A percentile compares a stretch with the other conserved stretches of the same genome.
Evolutionary conservation across 164 flowering plant species (phyloP).

Genomic region (Umbilicus rupestris): DNA sequence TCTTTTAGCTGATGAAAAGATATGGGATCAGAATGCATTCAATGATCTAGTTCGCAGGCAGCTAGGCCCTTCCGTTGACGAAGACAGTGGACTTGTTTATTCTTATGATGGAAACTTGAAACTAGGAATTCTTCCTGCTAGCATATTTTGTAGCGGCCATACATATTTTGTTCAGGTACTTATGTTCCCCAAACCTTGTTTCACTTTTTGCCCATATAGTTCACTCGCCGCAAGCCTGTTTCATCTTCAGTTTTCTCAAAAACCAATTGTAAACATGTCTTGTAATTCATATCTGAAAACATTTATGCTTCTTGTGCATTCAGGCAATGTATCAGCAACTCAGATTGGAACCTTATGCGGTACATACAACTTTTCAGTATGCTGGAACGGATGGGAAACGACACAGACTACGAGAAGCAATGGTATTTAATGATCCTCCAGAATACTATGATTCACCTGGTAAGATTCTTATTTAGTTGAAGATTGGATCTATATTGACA

Average conservation of each 20-base stretch:
- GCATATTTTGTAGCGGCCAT: slow-evolving; percentile 96
- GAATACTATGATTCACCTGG: slow-evolving; percentile 91
- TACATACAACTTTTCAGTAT: slow-evolving; percentile 95
- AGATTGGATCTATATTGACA: background rate
- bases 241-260: background rate
- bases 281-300: background rate
- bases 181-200: background rate
- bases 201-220: background rate
- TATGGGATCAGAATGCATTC: slow-evolving; percentile 99
- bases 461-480: slow-evolving; percentile 14
- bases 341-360: slow-evolving; percentile 88
- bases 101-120: slow-evolving; percentile 87
- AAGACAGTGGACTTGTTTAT: slow-evolving; percentile 75
- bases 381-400: slow-evolving; percentile 98
- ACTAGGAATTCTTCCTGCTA: slow-evolving; percentile 83
- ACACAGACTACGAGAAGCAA: slow-evolving; percentile 83
- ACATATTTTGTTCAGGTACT: slow-evolving; percentile 97
- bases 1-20: slow-evolving; percentile 75
- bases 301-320: slow-evolving; percentile 1
- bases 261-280: background rate
- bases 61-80: slow-evolving; percentile 82
- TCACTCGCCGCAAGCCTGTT: too few species aligned
- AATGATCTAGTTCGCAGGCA: slow-evolving; percentile 65
- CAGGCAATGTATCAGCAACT: slow-evolving; percentile 90
- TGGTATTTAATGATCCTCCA: slow-evolving; percentile 89